Evolutionary conservation across 257 asterid species (phyloP).

Genomic region (Ajuga chamaepitys): DNA sequence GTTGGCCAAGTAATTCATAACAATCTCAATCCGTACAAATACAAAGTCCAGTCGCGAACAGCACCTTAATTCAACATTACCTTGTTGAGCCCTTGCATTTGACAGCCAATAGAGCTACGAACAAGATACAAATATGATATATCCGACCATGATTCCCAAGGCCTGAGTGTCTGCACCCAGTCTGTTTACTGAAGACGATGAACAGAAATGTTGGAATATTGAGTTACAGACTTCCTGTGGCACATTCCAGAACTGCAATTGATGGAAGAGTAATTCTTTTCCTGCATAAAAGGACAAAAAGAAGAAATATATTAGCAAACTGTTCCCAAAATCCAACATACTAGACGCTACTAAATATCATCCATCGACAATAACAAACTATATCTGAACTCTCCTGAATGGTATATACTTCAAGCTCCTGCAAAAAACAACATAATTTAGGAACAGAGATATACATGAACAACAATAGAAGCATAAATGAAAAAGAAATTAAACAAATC

Average conservation of each 20-base stretch:
- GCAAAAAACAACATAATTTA: constrained; percentile 50
- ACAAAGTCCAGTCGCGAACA: not conserved
- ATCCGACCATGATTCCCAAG: no score
- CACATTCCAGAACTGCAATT: constrained; percentile 9
- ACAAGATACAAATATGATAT: not conserved
- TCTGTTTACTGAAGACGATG: not conserved
- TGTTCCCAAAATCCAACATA: constrained; percentile 9
- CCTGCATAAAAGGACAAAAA: constrained; percentile 17
- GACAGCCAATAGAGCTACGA: not conserved
- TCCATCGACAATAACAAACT: constrained; percentile 22
- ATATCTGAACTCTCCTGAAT: constrained; percentile 37
- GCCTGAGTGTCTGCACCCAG: not conserved
- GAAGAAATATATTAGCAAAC: not conserved
- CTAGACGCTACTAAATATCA: not conserved
- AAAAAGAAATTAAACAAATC: constrained; percentile 5
- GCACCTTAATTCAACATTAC: not conserved
- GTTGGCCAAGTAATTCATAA: not conserved
- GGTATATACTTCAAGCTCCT: constrained; percentile 45
- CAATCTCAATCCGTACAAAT: not conserved
- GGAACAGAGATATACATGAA: constrained; percentile 17
- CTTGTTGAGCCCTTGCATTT: not conserved
- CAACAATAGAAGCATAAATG: constrained; percentile 5
- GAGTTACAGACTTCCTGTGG: not conserved
- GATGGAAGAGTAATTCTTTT: not conserved
- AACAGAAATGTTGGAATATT: not conserved